Evolutionary conservation across 257 asterid species (phyloP).

Genomic region (Primulina tabacum): DNA sequence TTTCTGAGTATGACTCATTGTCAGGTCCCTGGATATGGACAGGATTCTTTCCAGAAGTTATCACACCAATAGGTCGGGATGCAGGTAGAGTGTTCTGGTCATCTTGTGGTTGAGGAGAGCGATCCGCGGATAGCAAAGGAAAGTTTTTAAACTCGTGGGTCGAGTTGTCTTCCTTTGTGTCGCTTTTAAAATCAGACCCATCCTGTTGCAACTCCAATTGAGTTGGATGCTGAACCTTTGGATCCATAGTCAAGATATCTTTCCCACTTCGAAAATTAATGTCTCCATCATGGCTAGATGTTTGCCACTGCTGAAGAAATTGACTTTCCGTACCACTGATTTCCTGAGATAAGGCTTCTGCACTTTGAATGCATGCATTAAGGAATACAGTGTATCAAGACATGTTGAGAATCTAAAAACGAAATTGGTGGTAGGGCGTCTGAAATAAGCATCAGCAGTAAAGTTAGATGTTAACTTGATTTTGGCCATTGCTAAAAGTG

Average conservation of each 20-base stretch:
- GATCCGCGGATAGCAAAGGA: conserved; percentile 31
- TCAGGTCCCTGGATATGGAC: conserved; percentile 37
- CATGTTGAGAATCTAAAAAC: background rate
- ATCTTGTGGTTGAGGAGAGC: conserved; percentile 31
- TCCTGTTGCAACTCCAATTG: conserved; percentile 40
- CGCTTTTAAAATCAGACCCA: conserved; percentile 43
- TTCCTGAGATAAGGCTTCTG: conserved; percentile 42
- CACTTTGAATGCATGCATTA: conserved; percentile 24
- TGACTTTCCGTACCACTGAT: conserved; percentile 42
- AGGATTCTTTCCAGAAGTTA: conserved; percentile 43
- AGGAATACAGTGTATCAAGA: conserved; percentile 10
- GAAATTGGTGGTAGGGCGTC: background rate
- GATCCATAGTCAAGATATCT: conserved; percentile 37
- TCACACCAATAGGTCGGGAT: conserved; percentile 41
- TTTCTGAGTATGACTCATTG: conserved; percentile 38
- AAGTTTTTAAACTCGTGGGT: conserved; percentile 33
- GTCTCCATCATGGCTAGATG: conserved; percentile 48
- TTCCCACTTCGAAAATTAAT: conserved; percentile 43
- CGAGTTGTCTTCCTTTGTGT: conserved; percentile 38
- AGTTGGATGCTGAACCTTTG: conserved; percentile 44
- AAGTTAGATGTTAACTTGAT: background rate
- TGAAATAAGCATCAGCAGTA: background rate
- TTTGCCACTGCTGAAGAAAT: conserved; percentile 59
- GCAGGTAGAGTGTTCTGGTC: conserved; percentile 35
- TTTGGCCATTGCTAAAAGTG: background rate